phyloP scores from a whole-genome alignment of 1,139 yeast genomes.

The Williopsis jadinii region DNA sequence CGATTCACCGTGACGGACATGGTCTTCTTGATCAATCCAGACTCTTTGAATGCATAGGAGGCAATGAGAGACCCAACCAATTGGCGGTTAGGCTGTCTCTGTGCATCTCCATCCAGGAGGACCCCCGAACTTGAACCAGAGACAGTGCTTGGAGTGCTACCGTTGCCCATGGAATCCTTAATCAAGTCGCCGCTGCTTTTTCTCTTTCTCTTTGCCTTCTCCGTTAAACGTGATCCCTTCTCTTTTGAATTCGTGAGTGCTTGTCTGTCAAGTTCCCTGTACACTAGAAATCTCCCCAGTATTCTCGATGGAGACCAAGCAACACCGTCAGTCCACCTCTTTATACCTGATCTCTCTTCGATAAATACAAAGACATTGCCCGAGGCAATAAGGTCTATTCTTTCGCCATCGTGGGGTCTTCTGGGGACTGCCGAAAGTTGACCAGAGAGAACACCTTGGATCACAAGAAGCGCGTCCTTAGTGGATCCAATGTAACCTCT shows the following conservation, averaged over 20 bases:
- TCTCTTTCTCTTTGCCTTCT: constrained; percentile 23
- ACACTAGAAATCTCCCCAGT: constrained; percentile 74
- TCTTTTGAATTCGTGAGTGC: constrained; percentile 23
- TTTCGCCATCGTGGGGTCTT: constrained; percentile 78
- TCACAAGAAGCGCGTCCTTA: constrained; percentile 73
- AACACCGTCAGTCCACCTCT: constrained; percentile 92
- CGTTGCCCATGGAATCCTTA: not conserved
- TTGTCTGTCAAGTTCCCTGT: constrained; percentile 66
- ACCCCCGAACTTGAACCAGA: not conserved
- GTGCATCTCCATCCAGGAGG: not conserved
- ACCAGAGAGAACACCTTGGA: constrained; percentile 68
- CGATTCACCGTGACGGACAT: constrained; percentile 48
- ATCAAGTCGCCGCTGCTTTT: constrained; percentile 4
- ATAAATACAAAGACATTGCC: constrained; percentile 83
- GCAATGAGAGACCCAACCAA: constrained; percentile 52
- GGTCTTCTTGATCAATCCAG: constrained; percentile 79
- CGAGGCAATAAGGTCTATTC: constrained; percentile 55
- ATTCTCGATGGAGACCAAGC: constrained; percentile 91
- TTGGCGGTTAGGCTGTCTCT: constrained; percentile 22
- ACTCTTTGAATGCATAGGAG: constrained; percentile 62
- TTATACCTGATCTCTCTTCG: constrained; percentile 77
- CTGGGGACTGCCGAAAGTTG: constrained; percentile 60
- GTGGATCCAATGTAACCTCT: constrained; percentile 76
- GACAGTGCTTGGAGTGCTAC: not conserved
- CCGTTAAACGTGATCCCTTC: constrained; percentile 3